These are phyloP conservation scores for Talaromyces sp. DNA, from an alignment of 2,329 filamentous ascomycete species.

Conservation along the genomic window DNA sequence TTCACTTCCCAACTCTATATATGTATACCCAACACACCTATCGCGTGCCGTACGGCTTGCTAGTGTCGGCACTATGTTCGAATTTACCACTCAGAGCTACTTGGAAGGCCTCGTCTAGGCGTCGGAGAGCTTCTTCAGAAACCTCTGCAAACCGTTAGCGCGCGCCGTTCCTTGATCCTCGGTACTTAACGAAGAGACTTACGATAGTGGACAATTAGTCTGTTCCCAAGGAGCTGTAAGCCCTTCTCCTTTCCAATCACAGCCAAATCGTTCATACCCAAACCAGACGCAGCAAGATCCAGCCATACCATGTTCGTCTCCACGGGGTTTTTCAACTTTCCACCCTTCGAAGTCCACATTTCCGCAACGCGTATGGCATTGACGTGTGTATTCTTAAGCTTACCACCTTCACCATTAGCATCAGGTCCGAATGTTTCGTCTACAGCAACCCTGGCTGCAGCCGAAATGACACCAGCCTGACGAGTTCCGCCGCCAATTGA, in stretches of 20 bases:
- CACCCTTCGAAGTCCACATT: slow-evolving; percentile 67
- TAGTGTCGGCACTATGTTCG: slow-evolving; percentile 31
- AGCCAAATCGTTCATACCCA: slow-evolving; percentile 52
- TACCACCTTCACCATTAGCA: slow-evolving; percentile 57
- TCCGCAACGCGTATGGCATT: slow-evolving; percentile 60
- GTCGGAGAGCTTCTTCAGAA: slow-evolving; percentile 59
- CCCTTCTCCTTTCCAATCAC: slow-evolving; percentile 56
- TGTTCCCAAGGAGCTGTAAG: slow-evolving; percentile 53
- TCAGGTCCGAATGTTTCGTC: slow-evolving; percentile 70
- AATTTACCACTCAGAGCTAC: slow-evolving; percentile 33
- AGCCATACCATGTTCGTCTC: slow-evolving; percentile 95
- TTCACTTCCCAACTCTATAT: neutral
- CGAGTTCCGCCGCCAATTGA: slow-evolving; percentile 73
- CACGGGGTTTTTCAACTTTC: slow-evolving; percentile 63
- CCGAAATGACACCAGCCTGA: slow-evolving; percentile 71
- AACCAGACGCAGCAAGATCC: slow-evolving; percentile 61
- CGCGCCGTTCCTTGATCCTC: neutral
- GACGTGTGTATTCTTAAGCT: slow-evolving; percentile 58
- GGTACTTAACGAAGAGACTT: slow-evolving; percentile 23
- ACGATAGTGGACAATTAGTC: slow-evolving; percentile 67
- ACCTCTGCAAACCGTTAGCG: slow-evolving; percentile 50
- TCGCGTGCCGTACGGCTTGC: slow-evolving; percentile 33
- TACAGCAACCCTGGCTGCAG: slow-evolving; percentile 70
- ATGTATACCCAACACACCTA: slow-evolving; percentile 15
- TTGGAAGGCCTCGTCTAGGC: slow-evolving; percentile 56